Percentiles rank a stretch among this genome's conserved stretches.
These are phyloP conservation scores for Sanguinoderma infundibulare DNA, from an alignment of 1,284 basidiomycete species.

Conservation along the genomic window DNA sequence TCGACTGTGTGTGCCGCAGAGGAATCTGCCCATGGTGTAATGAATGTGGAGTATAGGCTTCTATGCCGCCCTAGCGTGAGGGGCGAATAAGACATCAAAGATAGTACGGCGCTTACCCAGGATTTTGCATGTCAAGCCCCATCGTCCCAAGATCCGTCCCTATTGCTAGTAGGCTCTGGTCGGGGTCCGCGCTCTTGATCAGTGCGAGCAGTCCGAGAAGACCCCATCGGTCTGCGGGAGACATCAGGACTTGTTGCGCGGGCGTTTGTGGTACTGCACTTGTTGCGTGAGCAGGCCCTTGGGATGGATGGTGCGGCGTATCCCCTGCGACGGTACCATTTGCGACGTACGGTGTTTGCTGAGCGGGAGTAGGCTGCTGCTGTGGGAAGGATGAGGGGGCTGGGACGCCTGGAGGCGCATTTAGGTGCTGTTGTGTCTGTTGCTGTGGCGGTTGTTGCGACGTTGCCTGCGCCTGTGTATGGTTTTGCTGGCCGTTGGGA, in stretches of 20 bases:
- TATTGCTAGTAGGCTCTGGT: conserved; percentile 85
- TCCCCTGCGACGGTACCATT: conserved; percentile 38
- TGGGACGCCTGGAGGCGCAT: conserved; percentile 59
- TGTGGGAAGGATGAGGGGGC: conserved; percentile 43
- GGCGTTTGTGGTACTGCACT: conserved; percentile 74
- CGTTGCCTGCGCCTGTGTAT: conserved; percentile 36
- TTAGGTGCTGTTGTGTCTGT: conserved; percentile 41
- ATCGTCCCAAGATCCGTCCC: conserved; percentile 94
- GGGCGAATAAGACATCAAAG: background rate
- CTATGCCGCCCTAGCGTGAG: conserved; percentile 43
- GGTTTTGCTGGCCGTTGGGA: conserved; percentile 40
- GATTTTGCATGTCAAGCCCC: conserved; percentile 88
- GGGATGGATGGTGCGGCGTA: conserved; percentile 33
- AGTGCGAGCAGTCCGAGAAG: conserved; percentile 87
- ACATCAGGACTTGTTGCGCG: conserved; percentile 92
- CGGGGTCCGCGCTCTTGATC: conserved; percentile 91
- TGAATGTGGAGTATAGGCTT: conserved; percentile 91
- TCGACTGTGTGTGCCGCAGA: conserved; percentile 84
- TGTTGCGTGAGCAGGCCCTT: conserved; percentile 32
- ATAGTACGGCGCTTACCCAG: conserved; percentile 61
- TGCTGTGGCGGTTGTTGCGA: conserved; percentile 32
- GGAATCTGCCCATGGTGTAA: conserved; percentile 96
- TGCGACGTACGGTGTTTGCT: conserved; percentile 39
- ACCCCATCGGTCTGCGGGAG: conserved; percentile 96
- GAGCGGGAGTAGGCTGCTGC: conserved; percentile 41